Base-by-base conservation (phyloP, 169 alveolate species). In the Perkinsus olseni region DNA sequence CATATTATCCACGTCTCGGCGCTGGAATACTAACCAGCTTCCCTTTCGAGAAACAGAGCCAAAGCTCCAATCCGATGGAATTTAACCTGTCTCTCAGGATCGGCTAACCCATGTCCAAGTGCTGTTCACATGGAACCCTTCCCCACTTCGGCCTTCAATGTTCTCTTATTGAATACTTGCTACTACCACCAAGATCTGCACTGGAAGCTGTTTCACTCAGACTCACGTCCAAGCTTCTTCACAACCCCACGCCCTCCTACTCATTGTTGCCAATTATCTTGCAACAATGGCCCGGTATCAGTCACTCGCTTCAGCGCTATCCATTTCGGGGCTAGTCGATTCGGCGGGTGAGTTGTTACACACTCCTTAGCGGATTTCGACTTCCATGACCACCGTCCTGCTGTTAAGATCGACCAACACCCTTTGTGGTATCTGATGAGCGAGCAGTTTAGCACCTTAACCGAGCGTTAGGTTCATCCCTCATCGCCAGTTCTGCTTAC, bases 121-220 rank as follows among this genome's bases (percentile, higher is more conserved):
- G 97, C 97, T 96, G 98, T 97, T 96, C 97, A 93, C 98, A 95
- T 96, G 98, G 97, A 96, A 97, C 96, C 99, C 98, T 97, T 97
- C 98, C 97, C 98, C 98, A 97, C 98, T 96, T 97, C 98, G 97
- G 98, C 95, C 98, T 97, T 97, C 98, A 97, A 97, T 96, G 98
- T 96, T 97, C 97, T 97, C 98, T 96, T 95, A n/a, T 96, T 96
- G 98, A 97, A 97, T 97, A 97, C 92, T 97, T 97, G 98, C 98
- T 97, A 97, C 98, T 96, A 96, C 98, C 98, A 97, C 98, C 99
- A 97, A 96, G 98, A 97, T 96, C 99, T 97, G 98, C 99, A 97
- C 99, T 97, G 96, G 97, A 96, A 95, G 95, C 97, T 94, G 98
- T 96, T 97, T 98, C 96, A 96, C 96, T 95, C 97, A 95, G 97